These are phyloP conservation scores for Hyphopichia buzzinii DNA, from an alignment of 1,139 yeast genomes.

Conservation along the genomic window DNA sequence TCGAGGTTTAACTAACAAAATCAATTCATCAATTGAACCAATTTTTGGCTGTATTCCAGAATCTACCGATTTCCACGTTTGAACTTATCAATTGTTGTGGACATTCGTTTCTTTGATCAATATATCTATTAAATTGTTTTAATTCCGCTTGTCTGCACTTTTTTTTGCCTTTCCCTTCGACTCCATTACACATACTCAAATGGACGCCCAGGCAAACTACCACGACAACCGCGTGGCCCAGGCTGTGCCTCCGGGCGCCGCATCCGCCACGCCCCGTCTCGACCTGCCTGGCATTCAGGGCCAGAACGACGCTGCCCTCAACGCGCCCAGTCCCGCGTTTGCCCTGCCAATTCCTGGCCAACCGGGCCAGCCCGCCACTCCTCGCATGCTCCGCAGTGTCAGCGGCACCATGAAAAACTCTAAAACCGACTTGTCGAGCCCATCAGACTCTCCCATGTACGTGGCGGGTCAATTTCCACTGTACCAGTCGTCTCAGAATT, in stretches of 20 bases:
- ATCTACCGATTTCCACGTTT: too few relatives aligned
- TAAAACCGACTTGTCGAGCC: constrained; percentile 12
- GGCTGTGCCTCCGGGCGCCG: neutral
- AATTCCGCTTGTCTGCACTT: too few relatives aligned
- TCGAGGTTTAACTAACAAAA: too few relatives aligned
- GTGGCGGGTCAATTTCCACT: constrained; percentile 10
- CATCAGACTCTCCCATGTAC: constrained; percentile 13
- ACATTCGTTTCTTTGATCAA: too few relatives aligned
- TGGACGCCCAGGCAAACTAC: neutral
- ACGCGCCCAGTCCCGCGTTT: neutral
- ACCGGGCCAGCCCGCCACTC: constrained; percentile 60
- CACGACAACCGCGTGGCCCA: neutral
- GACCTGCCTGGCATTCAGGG: too few relatives aligned
- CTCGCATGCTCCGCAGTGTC: constrained; percentile 70
- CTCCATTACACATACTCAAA: too few relatives aligned
- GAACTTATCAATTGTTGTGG: too few relatives aligned
- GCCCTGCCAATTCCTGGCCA: neutral
- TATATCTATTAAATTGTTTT: too few relatives aligned
- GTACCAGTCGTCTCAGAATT: constrained; percentile 21
- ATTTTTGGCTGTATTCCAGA: too few relatives aligned
- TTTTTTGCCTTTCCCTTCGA: too few relatives aligned
- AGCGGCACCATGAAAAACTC: constrained; percentile 33
- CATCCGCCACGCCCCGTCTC: neutral
- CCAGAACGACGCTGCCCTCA: too few relatives aligned
- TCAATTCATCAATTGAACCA: too few relatives aligned